phyloP scores from a whole-genome alignment of 495 filamentous ascomycete genomes.

The Entonaema liquescens region DNA sequence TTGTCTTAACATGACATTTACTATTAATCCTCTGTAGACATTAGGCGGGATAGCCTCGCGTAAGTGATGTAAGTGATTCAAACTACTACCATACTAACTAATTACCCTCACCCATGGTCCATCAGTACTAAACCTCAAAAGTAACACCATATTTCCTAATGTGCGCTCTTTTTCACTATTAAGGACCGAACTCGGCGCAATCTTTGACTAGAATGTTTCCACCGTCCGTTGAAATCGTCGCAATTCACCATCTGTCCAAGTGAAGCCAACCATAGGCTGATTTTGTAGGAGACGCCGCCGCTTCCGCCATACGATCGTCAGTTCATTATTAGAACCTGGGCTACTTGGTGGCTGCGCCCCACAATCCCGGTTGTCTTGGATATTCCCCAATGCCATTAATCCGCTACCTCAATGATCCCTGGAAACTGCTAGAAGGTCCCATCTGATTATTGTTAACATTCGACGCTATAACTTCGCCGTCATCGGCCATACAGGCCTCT shows the following conservation, averaged over 20 bases:
- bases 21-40: background rate
- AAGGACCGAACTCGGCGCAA: conserved; percentile 6
- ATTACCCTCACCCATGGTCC: background rate
- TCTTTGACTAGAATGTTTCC: conserved; percentile 3
- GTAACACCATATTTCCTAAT: background rate
- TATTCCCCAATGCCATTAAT: conserved; percentile 26
- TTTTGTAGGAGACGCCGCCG: conserved; percentile 26
- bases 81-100: background rate
- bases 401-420: conserved; percentile 15
- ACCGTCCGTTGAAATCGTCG: conserved; percentile 3
- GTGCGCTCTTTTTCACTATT: background rate
- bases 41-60: background rate
- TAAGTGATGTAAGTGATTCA: background rate
- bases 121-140: conserved; percentile 1
- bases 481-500: background rate
- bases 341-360: conserved; percentile 25
- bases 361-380: conserved; percentile 20
- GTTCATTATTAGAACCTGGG: conserved; percentile 25
- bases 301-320: conserved; percentile 36
- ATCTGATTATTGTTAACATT: conserved; percentile 3
- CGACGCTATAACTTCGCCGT: conserved; percentile 1
- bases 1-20: background rate
- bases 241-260: conserved; percentile 3
- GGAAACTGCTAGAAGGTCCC: conserved; percentile 10
- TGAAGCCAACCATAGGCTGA: conserved; percentile 6